Percentiles rank a stretch among this genome's conserved stretches.
phyloP scores from a whole-genome alignment of 257 asterid species.

The Solanum boliviense region DNA sequence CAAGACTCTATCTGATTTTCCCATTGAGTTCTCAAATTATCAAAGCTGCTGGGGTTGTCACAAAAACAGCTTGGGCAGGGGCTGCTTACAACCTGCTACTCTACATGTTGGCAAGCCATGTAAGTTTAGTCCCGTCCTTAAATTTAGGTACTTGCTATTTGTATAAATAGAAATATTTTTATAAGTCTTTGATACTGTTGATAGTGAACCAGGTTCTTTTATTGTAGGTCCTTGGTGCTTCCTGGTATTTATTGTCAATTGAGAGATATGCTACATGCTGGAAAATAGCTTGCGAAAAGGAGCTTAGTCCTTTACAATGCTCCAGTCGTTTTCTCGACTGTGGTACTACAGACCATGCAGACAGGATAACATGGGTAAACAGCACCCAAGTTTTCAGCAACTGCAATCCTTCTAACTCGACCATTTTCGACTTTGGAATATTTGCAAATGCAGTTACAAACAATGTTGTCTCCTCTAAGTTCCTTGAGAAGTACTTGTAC shows the following conservation, averaged over 20 bases:
- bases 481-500: conserved; percentile 71
- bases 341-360: conserved; percentile 32
- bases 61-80: conserved; percentile 93
- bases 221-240: conserved; percentile 67
- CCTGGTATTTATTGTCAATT: conserved; percentile 67
- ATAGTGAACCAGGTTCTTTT: neutral
- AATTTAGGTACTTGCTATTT: neutral
- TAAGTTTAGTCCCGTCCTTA: conserved; percentile 10
- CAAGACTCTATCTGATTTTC: conserved; percentile 66
- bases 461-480: conserved; percentile 51
- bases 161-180: neutral
- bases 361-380: conserved; percentile 43
- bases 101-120: conserved; percentile 88
- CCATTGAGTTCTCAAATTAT: conserved; percentile 76
- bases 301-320: conserved; percentile 28
- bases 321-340: conserved; percentile 58
- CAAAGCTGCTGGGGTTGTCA: conserved; percentile 78
- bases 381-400: conserved; percentile 40
- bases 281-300: conserved; percentile 63
- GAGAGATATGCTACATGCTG: conserved; percentile 68
- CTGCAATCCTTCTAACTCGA: conserved; percentile 45
- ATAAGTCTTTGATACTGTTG: neutral
- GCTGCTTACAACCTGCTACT: conserved; percentile 73
- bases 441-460: conserved; percentile 56
- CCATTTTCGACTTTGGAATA: conserved; percentile 58